Percentiles rank a stretch among this genome's conserved stretches.
phyloP scores from a whole-genome alignment of 192 early-diverging fungal genomes.

The Coemansia sp. region DNA sequence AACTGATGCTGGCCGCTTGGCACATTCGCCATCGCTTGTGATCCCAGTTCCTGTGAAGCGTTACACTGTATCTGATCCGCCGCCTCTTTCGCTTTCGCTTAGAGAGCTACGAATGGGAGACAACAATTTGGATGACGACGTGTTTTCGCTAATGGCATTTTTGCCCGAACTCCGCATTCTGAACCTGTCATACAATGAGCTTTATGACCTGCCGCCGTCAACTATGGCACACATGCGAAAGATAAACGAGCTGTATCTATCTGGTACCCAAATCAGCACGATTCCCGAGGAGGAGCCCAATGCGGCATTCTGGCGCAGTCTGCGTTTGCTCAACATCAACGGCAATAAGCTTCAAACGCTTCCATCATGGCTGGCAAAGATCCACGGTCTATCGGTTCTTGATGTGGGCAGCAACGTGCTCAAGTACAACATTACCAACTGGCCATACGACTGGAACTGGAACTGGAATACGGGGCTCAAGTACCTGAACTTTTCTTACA shows the following conservation, averaged over 20 bases:
- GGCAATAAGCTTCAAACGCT: conserved; percentile 87
- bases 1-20: conserved; percentile 31
- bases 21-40: conserved; percentile 2
- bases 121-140: conserved; percentile 78
- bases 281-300: conserved; percentile 82
- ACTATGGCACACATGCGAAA: conserved; percentile 67
- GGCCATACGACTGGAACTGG: conserved; percentile 97
- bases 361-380: conserved; percentile 89
- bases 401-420: conserved; percentile 86
- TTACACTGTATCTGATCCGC: conserved; percentile 55
- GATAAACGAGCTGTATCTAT: conserved; percentile 74
- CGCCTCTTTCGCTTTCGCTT: conserved; percentile 57
- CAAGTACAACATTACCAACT: conserved; percentile 92
- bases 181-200: conserved; percentile 76
- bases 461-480: conserved; percentile 88
- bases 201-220: conserved; percentile 78
- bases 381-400: conserved; percentile 69
- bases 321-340: conserved; percentile 81
- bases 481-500: conserved; percentile 89
- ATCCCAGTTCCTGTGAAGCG: conserved; percentile 31
- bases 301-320: conserved; percentile 60
- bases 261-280: conserved; percentile 78
- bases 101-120: conserved; percentile 72
- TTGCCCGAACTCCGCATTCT: conserved; percentile 74
- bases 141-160: conserved; percentile 69